Evolutionary conservation across 192 early-diverging fungal genomes (phyloP).

Genomic region (Chytriomyces sp.): DNA sequence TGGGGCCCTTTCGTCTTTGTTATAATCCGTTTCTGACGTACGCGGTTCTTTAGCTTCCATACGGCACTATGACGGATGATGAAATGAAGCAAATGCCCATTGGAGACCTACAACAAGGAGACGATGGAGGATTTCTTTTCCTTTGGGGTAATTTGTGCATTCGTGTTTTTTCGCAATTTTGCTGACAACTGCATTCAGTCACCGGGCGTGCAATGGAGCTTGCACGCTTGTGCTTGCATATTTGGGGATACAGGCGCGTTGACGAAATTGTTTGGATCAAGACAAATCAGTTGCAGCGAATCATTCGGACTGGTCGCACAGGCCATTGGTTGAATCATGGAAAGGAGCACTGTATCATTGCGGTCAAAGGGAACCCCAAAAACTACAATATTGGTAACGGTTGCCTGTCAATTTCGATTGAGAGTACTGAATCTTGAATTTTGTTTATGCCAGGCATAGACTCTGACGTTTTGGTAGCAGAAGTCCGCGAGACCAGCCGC

Average conservation of each 20-base stretch:
- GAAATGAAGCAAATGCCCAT: slow-evolving; percentile 65
- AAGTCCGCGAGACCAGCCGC: slow-evolving; percentile 42
- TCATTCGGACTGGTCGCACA: slow-evolving; percentile 65
- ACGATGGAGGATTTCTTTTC: slow-evolving; percentile 55
- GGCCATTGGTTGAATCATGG: slow-evolving; percentile 73
- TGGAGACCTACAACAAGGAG: slow-evolving; percentile 52
- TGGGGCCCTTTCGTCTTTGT: not conserved
- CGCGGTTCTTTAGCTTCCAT: slow-evolving; percentile 45
- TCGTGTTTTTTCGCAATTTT: not conserved
- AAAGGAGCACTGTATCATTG: slow-evolving; percentile 71
- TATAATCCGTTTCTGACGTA: not conserved
- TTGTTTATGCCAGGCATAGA: slow-evolving; percentile 45
- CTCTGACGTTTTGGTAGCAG: slow-evolving; percentile 65
- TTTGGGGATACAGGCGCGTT: slow-evolving; percentile 51
- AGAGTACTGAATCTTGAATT: not conserved
- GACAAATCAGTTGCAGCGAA: slow-evolving; percentile 58
- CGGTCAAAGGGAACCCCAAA: slow-evolving; percentile 54
- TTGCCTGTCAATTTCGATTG: not conserved
- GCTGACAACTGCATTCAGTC: slow-evolving; percentile 29
- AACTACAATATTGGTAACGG: slow-evolving; percentile 35
- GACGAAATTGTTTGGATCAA: slow-evolving; percentile 73
- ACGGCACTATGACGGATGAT: slow-evolving; percentile 70
- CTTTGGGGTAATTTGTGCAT: slow-evolving; percentile 48
- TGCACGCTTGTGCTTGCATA: slow-evolving; percentile 43
- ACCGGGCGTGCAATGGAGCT: slow-evolving; percentile 71